Evolutionary conservation across 352 stramenopile genomes (phyloP).

Genomic region (Pythium monospermum): DNA sequence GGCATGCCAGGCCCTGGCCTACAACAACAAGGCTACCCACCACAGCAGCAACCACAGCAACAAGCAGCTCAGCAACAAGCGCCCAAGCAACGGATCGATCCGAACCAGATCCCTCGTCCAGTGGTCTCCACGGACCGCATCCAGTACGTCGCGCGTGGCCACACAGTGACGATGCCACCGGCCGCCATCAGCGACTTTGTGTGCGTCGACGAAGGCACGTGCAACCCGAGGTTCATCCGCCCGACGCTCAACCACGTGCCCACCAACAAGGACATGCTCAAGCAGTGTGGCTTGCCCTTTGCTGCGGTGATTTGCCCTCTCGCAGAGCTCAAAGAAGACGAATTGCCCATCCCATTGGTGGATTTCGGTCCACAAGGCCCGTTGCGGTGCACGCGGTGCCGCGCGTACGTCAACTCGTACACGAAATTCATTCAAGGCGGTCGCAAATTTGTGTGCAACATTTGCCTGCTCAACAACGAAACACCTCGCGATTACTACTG

Average conservation of each 20-base stretch:
- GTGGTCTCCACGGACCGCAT: conserved; percentile 56
- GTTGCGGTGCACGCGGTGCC: conserved; percentile 79
- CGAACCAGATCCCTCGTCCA: conserved; percentile 83
- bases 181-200: conserved; percentile 74
- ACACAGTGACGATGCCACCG: conserved; percentile 81
- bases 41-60: conserved; percentile 20
- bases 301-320: conserved; percentile 82
- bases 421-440: conserved; percentile 84
- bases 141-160: conserved; percentile 72
- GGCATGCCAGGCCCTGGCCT: conserved; percentile 2
- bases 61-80: conserved; percentile 38
- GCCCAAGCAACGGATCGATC: conserved; percentile 80
- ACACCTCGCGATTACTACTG: conserved; percentile 85
- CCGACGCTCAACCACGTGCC: conserved; percentile 85
- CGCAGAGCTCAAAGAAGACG: conserved; percentile 73
- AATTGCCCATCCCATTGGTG: conserved; percentile 78
- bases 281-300: conserved; percentile 74
- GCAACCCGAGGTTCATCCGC: conserved; percentile 87
- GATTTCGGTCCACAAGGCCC: conserved; percentile 81
- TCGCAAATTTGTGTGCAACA: conserved; percentile 87
- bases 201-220: conserved; percentile 82
- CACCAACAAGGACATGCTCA: conserved; percentile 61
- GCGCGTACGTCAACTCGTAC: conserved; percentile 86
- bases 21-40: conserved; percentile 15
- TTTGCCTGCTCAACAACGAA: conserved; percentile 82